Evolutionary conservation across 1,284 basidiomycete species (phyloP), one percentile per base, ranked within the genome.

Genomic region (Omphalotus olearius): DNA sequence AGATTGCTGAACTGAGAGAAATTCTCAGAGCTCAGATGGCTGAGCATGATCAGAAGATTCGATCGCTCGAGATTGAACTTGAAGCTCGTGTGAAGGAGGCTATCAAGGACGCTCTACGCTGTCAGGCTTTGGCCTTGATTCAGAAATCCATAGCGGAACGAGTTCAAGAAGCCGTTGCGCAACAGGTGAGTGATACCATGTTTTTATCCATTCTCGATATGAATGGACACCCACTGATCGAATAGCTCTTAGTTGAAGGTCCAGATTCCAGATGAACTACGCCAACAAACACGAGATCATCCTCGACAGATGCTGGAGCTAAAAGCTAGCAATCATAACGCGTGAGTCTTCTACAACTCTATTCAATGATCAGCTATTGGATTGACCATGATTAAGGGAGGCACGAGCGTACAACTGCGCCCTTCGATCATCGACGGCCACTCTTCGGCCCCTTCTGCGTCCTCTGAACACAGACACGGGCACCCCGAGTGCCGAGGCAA

Each of bases 361-460:
- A 26, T 23, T 4, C 9, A 23, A 26, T 23, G 26, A 18, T 18
- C 41, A 5, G 23, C 23, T 23, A 26, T 40, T 17, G 41, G 20
- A 13, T 26, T 41, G 16, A 41, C 10, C n/a, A 16, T 41, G 4
- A 16, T 41, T 20, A 41, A 81, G 79, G 0, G 77, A 80, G 61
- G 76, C 78, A 5, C 69, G 76, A 14, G 68, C 72, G 25, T 69
- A 74, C 55, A 80, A 80, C 57, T 68, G 72, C 3, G 66, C 70
- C 14, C 66, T 77, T 0, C 64, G 69, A 45, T 67, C 68, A 13
- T 58, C 70, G 7, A 68, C 66, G 37, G 69, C 72, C 18, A 72
- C 71, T 7, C 64, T 81, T 23, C 68, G 72, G 26, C 72, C 74
- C 13, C 70, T 79, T 1, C 62, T 77, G 14, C 69, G 73, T 0